phyloP scores from a whole-genome alignment of 1,139 yeast genomes.

The Hansenula lynferdii region DNA sequence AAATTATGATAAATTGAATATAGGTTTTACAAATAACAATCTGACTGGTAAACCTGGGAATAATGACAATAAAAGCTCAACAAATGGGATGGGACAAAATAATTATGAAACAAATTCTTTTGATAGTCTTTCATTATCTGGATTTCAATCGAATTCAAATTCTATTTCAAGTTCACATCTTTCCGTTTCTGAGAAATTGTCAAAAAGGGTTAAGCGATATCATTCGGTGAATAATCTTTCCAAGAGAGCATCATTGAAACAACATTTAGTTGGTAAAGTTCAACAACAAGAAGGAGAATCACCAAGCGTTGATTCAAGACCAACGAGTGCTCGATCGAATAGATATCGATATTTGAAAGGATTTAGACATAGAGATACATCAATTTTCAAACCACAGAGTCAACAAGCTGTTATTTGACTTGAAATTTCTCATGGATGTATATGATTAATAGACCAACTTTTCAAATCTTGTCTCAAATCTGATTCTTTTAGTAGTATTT shows the following conservation, averaged over 20 bases:
- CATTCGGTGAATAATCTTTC: conserved; percentile 2
- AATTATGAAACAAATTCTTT: too few relatives aligned
- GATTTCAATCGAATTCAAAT: too few relatives aligned
- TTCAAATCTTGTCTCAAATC: conserved; percentile 38
- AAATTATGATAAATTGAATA: too few relatives aligned
- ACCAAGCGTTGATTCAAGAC: neutral
- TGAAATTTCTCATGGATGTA: neutral
- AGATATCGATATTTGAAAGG: neutral
- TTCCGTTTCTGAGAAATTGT: neutral
- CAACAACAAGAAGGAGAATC: too few relatives aligned
- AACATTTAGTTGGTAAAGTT: neutral
- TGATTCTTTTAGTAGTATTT: conserved; percentile 38
- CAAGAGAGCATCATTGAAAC: neutral
- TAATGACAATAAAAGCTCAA: too few relatives aligned
- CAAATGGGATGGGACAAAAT: too few relatives aligned
- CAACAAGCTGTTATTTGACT: neutral
- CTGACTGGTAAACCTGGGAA: too few relatives aligned
- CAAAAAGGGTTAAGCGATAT: neutral
- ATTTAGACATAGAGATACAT: neutral
- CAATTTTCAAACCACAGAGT: neutral
- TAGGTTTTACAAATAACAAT: too few relatives aligned
- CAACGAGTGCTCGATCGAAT: neutral
- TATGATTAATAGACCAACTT: conserved; percentile 33
- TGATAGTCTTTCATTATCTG: too few relatives aligned
- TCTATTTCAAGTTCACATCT: too few relatives aligned